phyloP scores from a whole-genome alignment of 179 eudicot species.

The Carnegiea gigantea region DNA sequence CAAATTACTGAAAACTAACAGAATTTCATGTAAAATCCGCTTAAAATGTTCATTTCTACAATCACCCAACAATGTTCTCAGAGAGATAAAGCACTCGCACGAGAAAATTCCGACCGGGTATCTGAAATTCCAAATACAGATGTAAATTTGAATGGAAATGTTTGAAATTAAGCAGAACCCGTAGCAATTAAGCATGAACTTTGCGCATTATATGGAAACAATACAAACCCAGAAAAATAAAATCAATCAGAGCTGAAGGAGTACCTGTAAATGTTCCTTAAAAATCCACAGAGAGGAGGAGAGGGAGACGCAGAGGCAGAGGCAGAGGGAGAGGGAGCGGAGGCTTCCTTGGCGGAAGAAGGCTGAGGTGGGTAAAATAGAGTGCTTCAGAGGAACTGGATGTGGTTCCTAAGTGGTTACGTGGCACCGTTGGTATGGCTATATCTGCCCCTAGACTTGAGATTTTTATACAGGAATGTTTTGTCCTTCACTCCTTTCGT shows the following conservation, averaged over 20 bases:
- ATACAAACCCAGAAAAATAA: neutral
- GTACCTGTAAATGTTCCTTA: conserved; percentile 19
- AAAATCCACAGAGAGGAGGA: neutral
- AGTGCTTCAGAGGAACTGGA: conserved; percentile 38
- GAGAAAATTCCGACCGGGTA: neutral
- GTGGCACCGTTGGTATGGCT: conserved; percentile 36
- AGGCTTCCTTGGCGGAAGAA: neutral
- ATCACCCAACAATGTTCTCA: neutral
- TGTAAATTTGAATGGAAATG: neutral
- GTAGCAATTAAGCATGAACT: neutral
- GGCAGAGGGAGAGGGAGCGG: conserved; percentile 2
- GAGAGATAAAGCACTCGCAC: neutral
- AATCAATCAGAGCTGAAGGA: neutral
- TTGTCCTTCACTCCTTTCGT: neutral
- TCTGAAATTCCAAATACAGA: neutral
- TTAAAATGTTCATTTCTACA: neutral
- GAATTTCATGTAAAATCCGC: neutral
- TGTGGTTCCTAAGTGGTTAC: conserved; percentile 47
- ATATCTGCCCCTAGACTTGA: neutral
- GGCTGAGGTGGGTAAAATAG: conserved; percentile 8
- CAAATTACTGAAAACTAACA: neutral
- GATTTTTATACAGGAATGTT: conserved; percentile 9
- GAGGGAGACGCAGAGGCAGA: conserved; percentile 15
- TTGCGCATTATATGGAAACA: neutral
- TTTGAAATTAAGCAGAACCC: conserved; percentile 2